Evolutionary conservation across 2,329 filamentous ascomycete species (phyloP), one percentile per base, ranked within the genome.

Genomic region (Furcasterigmium furcatum): DNA sequence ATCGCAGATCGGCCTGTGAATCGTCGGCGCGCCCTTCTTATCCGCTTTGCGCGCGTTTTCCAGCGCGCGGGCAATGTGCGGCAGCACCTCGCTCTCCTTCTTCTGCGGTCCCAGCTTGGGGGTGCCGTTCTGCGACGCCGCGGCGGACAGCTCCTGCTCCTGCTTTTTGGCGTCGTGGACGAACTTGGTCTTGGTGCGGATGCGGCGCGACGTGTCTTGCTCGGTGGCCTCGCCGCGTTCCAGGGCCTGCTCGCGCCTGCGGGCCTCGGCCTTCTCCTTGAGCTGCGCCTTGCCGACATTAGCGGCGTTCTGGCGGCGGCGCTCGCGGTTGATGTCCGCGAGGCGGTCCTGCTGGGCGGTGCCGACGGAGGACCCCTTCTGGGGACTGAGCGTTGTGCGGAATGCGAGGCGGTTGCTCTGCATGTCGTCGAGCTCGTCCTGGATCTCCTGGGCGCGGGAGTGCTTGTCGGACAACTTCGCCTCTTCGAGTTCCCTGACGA

Each of bases 281-380:
- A 96, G 75, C 61, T 96, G 88, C 1, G 91, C 92, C 64, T 88
- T 88, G 48, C 92, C 88, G n/a, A 97, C 87, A 40, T 88, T 85
- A 61, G 96, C 88, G n/a, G 81, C 79, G 59, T 96, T 96, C 55
- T 85, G 79, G 47, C 85, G 83, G 50, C 92, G 85, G 66, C 96
- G 96, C 59, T 87, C 82, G 22, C 81, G 76, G 66, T 99, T 99
- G 53, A 96, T 76, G 58, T 87, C 80, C 0, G 88, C 88, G 20
- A 97, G 77, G 22, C 88, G 85, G 52, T 95, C 89, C 63, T 92
- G 89, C 63, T 95, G 87, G 10, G 73, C 74, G 27, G 77, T 72
- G 9, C 76, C 71, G 55, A 74, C 65, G 46, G 67, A 67, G 21
- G 76, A 71, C 52, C 78, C 77, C 58, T 82, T 84, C 24, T 65